Percentiles rank a stretch among this genome's conserved stretches.
Evolutionary conservation across 23 red algal genomes (phyloP).

Genomic region (Gracilaria caudata): DNA sequence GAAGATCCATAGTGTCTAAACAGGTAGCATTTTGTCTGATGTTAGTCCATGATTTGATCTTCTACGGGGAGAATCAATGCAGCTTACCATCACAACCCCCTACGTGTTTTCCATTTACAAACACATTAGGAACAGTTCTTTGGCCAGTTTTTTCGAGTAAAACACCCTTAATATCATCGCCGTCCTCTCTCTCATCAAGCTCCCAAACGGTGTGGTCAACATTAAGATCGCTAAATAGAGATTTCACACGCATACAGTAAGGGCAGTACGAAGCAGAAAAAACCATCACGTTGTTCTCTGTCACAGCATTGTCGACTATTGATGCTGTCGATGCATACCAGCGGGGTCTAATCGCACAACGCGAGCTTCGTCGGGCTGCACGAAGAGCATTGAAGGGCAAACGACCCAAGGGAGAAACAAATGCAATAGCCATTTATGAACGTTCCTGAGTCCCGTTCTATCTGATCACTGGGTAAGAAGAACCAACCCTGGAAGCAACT

Average conservation of each 20-base stretch:
- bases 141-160: constrained; percentile 84
- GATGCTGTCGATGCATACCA: constrained; percentile 16
- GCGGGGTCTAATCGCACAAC: background rate
- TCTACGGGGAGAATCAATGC: background rate
- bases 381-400: constrained; percentile 9
- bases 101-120: constrained; percentile 83
- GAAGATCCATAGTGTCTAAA: constrained; percentile 19
- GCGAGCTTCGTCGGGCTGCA: background rate
- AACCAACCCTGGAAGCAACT: no score
- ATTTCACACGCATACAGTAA: constrained; percentile 77
- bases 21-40: background rate
- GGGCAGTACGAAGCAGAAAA: constrained; percentile 89
- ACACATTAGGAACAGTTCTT: constrained; percentile 93
- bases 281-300: constrained; percentile 67
- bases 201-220: constrained; percentile 70
- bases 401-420: constrained; percentile 6
- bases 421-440: background rate
- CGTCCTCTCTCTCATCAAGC: constrained; percentile 57
- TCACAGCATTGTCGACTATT: constrained; percentile 31
- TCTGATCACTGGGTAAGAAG: no score
- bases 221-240: constrained; percentile 74
- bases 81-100: constrained; percentile 78
- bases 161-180: constrained; percentile 50
- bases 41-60: background rate
- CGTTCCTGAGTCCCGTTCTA: no score